These are phyloP conservation scores for Ceratocystis lukuohia DNA, from an alignment of 2,329 filamentous ascomycete genomes.

Conservation along the genomic window DNA sequence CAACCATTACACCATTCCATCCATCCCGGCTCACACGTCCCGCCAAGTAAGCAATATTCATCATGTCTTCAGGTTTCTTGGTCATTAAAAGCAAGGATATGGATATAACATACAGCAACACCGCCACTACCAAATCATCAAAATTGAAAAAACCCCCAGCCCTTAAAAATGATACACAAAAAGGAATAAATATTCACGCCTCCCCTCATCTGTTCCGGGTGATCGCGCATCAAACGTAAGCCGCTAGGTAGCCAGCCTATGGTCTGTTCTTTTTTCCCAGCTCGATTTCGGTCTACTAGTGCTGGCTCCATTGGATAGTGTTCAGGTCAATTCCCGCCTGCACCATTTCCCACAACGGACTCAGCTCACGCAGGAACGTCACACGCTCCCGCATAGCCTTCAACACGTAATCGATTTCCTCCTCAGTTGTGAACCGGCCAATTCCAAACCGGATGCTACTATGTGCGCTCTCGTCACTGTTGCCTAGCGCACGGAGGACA, in stretches of 20 bases:
- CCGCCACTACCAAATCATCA: neutral
- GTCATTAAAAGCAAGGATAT: neutral
- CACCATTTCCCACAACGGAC: constrained; percentile 92
- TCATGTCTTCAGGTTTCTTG: neutral
- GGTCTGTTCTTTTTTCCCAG: neutral
- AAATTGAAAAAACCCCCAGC: neutral
- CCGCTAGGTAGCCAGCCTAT: constrained; percentile 10
- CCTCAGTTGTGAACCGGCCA: constrained; percentile 87
- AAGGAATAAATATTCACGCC: constrained; percentile 9
- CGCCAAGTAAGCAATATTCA: neutral
- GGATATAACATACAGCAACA: neutral
- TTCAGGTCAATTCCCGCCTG: constrained; percentile 92
- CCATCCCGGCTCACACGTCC: too few species aligned
- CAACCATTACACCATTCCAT: too few species aligned
- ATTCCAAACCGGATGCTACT: constrained; percentile 97
- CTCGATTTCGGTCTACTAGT: constrained; percentile 38
- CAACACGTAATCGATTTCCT: constrained; percentile 92
- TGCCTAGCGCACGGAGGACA: constrained; percentile 83
- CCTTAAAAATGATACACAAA: neutral
- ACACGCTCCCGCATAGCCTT: constrained; percentile 88
- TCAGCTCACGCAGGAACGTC: constrained; percentile 83
- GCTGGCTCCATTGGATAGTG: constrained; percentile 97
- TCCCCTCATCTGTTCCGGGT: constrained; percentile 9
- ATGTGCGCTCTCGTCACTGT: constrained; percentile 93
- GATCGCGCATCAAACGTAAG: neutral